These are phyloP conservation scores for Fistulifera solaris DNA, from an alignment of 108 stramenopile species.

Conservation along the genomic window DNA sequence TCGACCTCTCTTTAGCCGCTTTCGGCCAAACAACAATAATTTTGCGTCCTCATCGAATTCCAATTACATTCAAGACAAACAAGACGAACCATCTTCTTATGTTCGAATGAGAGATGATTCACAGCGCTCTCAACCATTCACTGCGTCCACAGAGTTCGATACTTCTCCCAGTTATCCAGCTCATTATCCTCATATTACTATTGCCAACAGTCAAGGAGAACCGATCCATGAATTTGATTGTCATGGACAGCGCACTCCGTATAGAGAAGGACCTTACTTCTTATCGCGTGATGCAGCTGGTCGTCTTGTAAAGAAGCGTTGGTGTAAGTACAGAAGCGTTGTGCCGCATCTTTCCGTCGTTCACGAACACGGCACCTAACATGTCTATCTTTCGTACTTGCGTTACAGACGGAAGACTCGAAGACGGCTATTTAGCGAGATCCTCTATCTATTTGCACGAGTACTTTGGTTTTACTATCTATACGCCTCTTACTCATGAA, in stretches of 20 bases:
- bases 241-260: constrained; percentile 15
- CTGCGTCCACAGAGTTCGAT: too few species aligned
- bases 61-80: too few species aligned
- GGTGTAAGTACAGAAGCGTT: constrained; percentile 14
- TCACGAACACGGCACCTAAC: too few species aligned
- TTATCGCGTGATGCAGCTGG: constrained; percentile 11
- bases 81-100: too few species aligned
- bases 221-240: constrained; percentile 10
- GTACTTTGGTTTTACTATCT: constrained; percentile 19
- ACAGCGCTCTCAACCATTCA: too few species aligned
- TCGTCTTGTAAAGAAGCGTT: constrained; percentile 12
- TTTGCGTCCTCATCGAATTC: too few species aligned
- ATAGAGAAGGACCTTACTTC: constrained; percentile 19
- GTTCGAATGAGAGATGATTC: too few species aligned
- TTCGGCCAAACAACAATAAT: not conserved
- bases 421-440: constrained; percentile 32
- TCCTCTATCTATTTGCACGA: constrained; percentile 21
- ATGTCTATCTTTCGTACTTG: not conserved
- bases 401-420: constrained; percentile 16
- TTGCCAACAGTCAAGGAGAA: constrained; percentile 1
- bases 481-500: constrained; percentile 9
- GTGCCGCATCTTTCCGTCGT: not conserved
- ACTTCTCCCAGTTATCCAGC: too few species aligned
- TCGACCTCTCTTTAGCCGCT: not conserved
- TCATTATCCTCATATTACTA: constrained; percentile 1